Base-by-base conservation (phyloP, 495 filamentous ascomycete genomes). In the Hyaloscypha finlandica region DNA sequence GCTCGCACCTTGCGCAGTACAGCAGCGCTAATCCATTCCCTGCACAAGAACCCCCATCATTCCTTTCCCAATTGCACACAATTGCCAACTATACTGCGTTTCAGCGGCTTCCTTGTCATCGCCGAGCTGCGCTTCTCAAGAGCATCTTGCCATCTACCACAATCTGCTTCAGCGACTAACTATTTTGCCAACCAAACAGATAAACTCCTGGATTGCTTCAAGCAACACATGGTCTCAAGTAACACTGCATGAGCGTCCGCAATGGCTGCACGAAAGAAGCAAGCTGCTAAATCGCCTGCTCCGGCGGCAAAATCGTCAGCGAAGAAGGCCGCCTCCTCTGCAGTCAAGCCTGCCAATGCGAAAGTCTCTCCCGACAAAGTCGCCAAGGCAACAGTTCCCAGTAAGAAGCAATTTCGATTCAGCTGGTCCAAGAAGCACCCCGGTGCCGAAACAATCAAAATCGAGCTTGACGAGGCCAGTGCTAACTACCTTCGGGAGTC, bases 331-430 rank as follows among this genome's bases (percentile, higher is more conserved):
- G 42, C 8, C 42, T 0, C 11, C 9, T 48, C 42, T 48, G 42
- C 42, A 19, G 4, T 8, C 1, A 45, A 45, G 59, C 19, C 59
- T 48, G 39, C 59, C 11, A 61, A 51, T 48, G 31, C 32, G 30
- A 64, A 56, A 33, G 32, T 64, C 19, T 20, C 45, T 56, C 19
- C 12, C 29, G 53, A 56, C 30, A 64, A 56, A 51, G 53, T 42
- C 31, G 19, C 31, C 30, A 42, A 56, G 62, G 35, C 32, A 14
- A 14, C 42, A 48, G 6, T 6, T 4, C 1, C 11, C 0, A 48
- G 42, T 61, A 61, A 61, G 56, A 29, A 8, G 2, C 25, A 31
- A 4, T 59, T 33, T 29, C 56, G 56, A 8, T 59, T 31, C 30
- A 31, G 8, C 6, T 59, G 56, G 56, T 5, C 6, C 6, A 59